phyloP scores from a whole-genome alignment of 176 grass and related monocot species.

The Triticum timopheevii region DNA sequence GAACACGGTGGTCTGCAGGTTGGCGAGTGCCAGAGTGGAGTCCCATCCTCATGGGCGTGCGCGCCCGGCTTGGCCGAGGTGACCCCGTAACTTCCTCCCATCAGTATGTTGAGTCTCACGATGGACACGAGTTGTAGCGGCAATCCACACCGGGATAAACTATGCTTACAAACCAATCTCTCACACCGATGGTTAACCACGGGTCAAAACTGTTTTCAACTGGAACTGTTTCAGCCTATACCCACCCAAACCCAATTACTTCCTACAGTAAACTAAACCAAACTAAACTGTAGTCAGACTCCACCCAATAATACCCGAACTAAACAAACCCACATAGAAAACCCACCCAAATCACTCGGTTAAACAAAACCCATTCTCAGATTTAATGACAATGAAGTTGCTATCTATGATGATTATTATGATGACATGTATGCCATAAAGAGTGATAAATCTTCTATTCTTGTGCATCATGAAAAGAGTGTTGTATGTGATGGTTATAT shows the following conservation, averaged over 20 bases:
- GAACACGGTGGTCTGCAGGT: background rate
- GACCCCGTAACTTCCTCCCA: too few species aligned
- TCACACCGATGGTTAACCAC: background rate
- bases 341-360: background rate
- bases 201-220: background rate
- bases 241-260: background rate
- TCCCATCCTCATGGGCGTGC: too few species aligned
- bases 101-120: too few species aligned
- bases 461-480: too few species aligned
- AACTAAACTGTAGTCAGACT: background rate
- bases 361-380: background rate
- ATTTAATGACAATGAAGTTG: too few species aligned
- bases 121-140: too few species aligned
- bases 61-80: too few species aligned
- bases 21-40: background rate
- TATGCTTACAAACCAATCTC: background rate
- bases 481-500: too few species aligned
- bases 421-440: too few species aligned
- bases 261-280: background rate
- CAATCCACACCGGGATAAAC: background rate
- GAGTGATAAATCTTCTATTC: too few species aligned
- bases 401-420: too few species aligned
- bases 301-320: background rate
- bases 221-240: background rate
- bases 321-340: background rate